Evolutionary conservation across 768 basidiomycete species (phyloP).

Genomic region (Mycena epipterygia): DNA sequence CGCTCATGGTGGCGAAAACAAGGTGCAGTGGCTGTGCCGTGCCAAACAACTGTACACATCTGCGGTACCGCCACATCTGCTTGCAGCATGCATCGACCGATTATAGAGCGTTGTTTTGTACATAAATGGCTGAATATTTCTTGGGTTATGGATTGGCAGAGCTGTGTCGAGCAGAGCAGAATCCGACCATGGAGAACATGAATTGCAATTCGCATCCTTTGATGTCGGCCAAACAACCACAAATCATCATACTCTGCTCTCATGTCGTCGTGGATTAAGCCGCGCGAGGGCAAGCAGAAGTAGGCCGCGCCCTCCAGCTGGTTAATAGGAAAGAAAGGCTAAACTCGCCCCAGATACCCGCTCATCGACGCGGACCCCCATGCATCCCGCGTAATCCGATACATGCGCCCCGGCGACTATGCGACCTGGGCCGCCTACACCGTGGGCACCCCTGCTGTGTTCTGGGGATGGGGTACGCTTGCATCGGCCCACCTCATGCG

Average conservation of each 20-base stretch:
- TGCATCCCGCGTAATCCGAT: constrained; percentile 86
- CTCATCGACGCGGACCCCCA: constrained; percentile 97
- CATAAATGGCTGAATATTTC: no score
- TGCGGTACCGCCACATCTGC: no score
- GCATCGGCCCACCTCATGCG: constrained; percentile 5
- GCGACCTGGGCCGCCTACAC: constrained; percentile 86
- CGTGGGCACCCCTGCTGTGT: constrained; percentile 82
- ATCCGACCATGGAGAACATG: no score
- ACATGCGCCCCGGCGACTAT: constrained; percentile 92
- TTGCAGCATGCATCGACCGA: no score
- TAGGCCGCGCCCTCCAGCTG: no score
- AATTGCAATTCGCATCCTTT: no score
- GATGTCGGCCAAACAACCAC: neutral
- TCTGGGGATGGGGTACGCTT: constrained; percentile 87
- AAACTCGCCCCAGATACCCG: no score
- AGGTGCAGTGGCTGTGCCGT: constrained; percentile 3
- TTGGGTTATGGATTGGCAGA: no score
- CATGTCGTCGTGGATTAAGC: constrained; percentile 50
- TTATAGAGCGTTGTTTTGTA: no score
- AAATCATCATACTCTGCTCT: neutral
- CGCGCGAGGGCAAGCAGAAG: constrained; percentile 68
- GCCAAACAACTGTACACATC: constrained; percentile 18
- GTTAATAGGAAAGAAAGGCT: no score
- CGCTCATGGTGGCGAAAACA: constrained; percentile 57
- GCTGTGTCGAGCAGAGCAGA: no score